A percentile compares a stretch with the other conserved stretches of the same genome.
phyloP scores from a whole-genome alignment of 176 grass and related monocot species.

The maize (Zea mays) region DNA sequence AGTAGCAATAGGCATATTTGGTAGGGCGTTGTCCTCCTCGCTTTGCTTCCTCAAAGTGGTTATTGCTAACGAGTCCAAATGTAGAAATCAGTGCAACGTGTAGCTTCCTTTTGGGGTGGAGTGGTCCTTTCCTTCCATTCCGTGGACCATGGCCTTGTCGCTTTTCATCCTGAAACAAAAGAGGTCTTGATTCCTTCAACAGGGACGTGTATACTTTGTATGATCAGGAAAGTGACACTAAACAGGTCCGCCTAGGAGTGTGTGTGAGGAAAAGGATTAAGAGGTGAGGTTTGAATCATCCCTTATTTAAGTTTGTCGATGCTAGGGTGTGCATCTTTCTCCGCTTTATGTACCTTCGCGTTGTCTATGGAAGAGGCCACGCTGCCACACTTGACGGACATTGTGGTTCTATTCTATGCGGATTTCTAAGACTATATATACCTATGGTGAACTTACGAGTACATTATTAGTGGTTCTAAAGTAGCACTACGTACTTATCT shows the following conservation, averaged over 20 bases:
- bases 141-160: background rate
- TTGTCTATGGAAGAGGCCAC: background rate
- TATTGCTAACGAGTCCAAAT: background rate
- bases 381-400: background rate
- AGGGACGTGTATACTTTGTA: background rate
- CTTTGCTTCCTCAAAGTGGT: slow-evolving; percentile 18
- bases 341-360: background rate
- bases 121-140: slow-evolving; percentile 32
- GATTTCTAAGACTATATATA: no score
- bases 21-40: slow-evolving; percentile 9
- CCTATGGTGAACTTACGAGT: no score
- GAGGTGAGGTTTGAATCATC: background rate
- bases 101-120: slow-evolving; percentile 26
- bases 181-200: background rate
- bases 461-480: no score
- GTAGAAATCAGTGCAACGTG: slow-evolving; percentile 25
- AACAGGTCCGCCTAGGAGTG: background rate
- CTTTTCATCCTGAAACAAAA: background rate
- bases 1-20: slow-evolving; percentile 7
- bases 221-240: background rate
- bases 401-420: no score
- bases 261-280: background rate
- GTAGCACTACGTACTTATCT: background rate
- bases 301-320: background rate
- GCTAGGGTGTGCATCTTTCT: background rate